Conservation (phyloP, 495 filamentous ascomycete genomes). For the Cryomyces minteri region DNA sequence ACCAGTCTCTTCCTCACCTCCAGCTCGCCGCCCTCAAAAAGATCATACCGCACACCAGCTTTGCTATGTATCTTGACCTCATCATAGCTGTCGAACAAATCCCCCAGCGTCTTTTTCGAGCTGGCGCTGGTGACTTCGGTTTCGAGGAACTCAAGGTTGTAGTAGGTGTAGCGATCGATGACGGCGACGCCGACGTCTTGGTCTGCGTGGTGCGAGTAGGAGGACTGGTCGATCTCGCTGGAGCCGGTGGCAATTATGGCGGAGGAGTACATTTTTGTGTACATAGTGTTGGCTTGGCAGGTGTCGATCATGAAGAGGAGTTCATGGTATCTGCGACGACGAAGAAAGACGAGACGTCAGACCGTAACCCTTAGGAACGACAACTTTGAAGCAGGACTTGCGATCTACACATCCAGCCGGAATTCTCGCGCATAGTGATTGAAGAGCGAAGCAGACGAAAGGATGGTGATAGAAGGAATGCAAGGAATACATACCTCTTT, state of each 20-base stretch:
- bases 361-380: too few relatives aligned
- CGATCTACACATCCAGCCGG: too few relatives aligned
- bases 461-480: background rate
- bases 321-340: slow-evolving; percentile 51
- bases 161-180: slow-evolving; percentile 97
- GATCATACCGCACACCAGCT: slow-evolving; percentile 83
- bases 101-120: slow-evolving; percentile 72
- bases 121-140: slow-evolving; percentile 66
- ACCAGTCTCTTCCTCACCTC: slow-evolving; percentile 55
- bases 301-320: slow-evolving; percentile 99
- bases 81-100: slow-evolving; percentile 91
- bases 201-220: slow-evolving; percentile 93
- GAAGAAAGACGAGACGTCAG: too few relatives aligned
- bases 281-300: slow-evolving; percentile 98
- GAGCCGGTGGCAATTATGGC: slow-evolving; percentile 94
- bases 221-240: slow-evolving; percentile 82
- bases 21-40: slow-evolving; percentile 65
- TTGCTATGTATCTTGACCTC: slow-evolving; percentile 84
- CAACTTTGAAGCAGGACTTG: too few relatives aligned
- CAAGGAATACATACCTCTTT: slow-evolving; percentile 41
- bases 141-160: slow-evolving; percentile 93
- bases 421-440: background rate
- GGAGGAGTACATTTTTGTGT: slow-evolving; percentile 89
- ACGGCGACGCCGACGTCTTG: slow-evolving; percentile 96
- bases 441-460: background rate